phyloP scores from a whole-genome alignment of 2,329 filamentous ascomycete species.

The Corynespora cassiicola region DNA sequence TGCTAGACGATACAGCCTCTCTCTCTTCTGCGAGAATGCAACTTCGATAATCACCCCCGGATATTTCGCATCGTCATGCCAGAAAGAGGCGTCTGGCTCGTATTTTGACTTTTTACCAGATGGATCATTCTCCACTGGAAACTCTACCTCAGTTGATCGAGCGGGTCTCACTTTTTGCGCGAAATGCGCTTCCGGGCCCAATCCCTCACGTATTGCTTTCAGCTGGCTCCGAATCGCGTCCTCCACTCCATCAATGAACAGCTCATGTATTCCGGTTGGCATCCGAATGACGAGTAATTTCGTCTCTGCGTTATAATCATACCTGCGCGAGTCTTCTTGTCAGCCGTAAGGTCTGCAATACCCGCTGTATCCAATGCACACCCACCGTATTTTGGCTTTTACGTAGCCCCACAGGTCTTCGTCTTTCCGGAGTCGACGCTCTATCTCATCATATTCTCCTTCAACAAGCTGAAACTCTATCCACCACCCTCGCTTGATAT shows the following conservation, averaged over 20 bases:
- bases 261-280: slow-evolving; percentile 25
- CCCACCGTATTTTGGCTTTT: slow-evolving; percentile 22
- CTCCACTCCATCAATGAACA: slow-evolving; percentile 21
- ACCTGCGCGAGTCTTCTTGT: slow-evolving; percentile 15
- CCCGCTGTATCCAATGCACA: slow-evolving; percentile 10
- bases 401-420: slow-evolving; percentile 18
- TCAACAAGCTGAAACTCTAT: slow-evolving; percentile 19
- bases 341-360: slow-evolving; percentile 6
- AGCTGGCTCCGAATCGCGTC: slow-evolving; percentile 24
- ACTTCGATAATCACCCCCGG: slow-evolving; percentile 27
- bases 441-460: slow-evolving; percentile 23
- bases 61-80: slow-evolving; percentile 26
- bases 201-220: slow-evolving; percentile 23
- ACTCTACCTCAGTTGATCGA: slow-evolving; percentile 22
- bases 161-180: slow-evolving; percentile 24
- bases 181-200: slow-evolving; percentile 17
- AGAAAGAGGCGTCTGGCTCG: slow-evolving; percentile 27
- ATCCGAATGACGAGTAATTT: slow-evolving; percentile 24
- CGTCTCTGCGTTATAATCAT: slow-evolving; percentile 22
- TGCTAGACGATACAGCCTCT: slow-evolving; percentile 17
- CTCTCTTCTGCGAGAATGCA: slow-evolving; percentile 22
- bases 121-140: slow-evolving; percentile 8
- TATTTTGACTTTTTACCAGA: slow-evolving; percentile 22
- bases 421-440: slow-evolving; percentile 17
- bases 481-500: slow-evolving; percentile 12